Base-by-base conservation (phyloP, 1,284 basidiomycete species). In the Cystobasidiaceae sp. region DNA sequence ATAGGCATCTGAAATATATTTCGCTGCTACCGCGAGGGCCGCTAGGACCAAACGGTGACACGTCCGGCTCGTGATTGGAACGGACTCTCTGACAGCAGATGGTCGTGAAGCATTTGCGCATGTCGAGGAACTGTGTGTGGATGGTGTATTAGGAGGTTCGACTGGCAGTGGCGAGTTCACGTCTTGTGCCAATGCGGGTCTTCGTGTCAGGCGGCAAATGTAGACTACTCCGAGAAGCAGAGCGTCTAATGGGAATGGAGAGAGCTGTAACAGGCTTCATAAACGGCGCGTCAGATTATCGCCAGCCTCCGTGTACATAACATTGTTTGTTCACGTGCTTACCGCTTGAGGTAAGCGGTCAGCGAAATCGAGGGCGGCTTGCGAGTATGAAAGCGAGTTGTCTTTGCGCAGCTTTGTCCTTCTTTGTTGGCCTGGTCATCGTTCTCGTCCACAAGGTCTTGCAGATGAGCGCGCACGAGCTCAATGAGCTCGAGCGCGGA, bases 171-270 rank as follows among this genome's bases (percentile, higher is more conserved):
- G n/a, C n/a, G n/a, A n/a, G n/a, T n/a, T n/a, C n/a, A n/a, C n/a
- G n/a, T n/a, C n/a, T n/a, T n/a, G n/a, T n/a, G n/a, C n/a, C n/a
- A n/a, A n/a, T n/a, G 43, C n/a, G 15, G 45, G 45, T n/a, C 25
- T 51, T 11, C 56, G 61, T 37, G 61, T 56, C 13, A 64, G 21
- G 61, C 61, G 61, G n/a, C 56, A 46, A 45, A 64, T 45, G 52
- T 64, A 64, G 39, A 56, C 52, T 1, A 54, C 43, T 17, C 51
- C 61, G 3, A 64, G 30, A 11, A 64, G 33, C 8, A 64, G 30
- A 56, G 61, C 52, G 28, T 64, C 61, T 19, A 64, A n/a, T 4
- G 61, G 52, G 28, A 46, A 55, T 48, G 61, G 61, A 15, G 51
- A 34, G 11, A 64, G 33, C 30, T 64, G 51, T 2, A 55, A 30